These are phyloP conservation scores for Gnomoniopsis sp. DNA, from an alignment of 2,329 filamentous ascomycete species.

Conservation along the genomic window DNA sequence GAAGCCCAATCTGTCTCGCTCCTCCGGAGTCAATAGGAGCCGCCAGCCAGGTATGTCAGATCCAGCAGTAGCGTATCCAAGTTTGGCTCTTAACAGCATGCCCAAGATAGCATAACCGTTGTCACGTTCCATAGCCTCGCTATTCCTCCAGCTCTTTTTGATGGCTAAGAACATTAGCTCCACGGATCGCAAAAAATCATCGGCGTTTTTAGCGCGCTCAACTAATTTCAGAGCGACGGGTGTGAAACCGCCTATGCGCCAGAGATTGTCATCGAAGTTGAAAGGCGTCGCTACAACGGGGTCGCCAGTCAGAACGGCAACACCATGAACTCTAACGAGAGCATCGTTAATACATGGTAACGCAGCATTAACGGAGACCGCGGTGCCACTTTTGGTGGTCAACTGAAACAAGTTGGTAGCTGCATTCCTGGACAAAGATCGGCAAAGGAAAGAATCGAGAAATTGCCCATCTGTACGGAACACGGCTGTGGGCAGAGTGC, in stretches of 20 bases:
- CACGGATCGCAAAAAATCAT: constrained; percentile 72
- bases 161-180: constrained; percentile 84
- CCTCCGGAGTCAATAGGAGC: constrained; percentile 46
- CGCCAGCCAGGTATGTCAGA: constrained; percentile 33
- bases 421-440: constrained; percentile 70
- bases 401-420: constrained; percentile 65
- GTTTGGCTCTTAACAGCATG: constrained; percentile 77
- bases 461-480: constrained; percentile 79
- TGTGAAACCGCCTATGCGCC: constrained; percentile 89
- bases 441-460: constrained; percentile 72
- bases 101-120: constrained; percentile 89
- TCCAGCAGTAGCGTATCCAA: constrained; percentile 51
- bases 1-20: constrained; percentile 54
- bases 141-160: constrained; percentile 92
- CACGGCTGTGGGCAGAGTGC: constrained; percentile 75
- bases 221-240: constrained; percentile 81
- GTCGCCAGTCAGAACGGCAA: constrained; percentile 77
- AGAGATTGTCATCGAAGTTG: constrained; percentile 85
- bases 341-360: constrained; percentile 86
- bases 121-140: constrained; percentile 95
- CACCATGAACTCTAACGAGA: constrained; percentile 74
- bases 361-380: constrained; percentile 84
- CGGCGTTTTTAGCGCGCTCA: constrained; percentile 67
- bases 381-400: constrained; percentile 69
- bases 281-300: constrained; percentile 79